These are phyloP conservation scores for Anisodus acutangulus DNA, from an alignment of 257 asterid species.

Conservation along the genomic window DNA sequence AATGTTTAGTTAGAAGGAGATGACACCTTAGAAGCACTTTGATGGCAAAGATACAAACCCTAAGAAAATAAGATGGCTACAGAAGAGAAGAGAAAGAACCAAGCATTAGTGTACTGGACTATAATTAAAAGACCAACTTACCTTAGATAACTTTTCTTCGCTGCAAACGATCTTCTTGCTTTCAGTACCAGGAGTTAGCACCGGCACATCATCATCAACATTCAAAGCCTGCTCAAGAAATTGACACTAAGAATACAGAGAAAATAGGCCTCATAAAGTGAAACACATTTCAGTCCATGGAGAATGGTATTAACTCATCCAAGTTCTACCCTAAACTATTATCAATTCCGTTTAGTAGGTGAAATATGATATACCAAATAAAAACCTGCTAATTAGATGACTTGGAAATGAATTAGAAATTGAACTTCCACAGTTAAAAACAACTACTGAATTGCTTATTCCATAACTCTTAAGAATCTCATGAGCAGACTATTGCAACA, in stretches of 20 bases:
- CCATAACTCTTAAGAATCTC: background rate
- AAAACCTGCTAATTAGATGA: background rate
- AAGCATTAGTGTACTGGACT: background rate
- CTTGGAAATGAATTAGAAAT: background rate
- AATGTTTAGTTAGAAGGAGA: too few species aligned
- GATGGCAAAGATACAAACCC: too few species aligned
- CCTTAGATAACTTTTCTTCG: constrained; percentile 1
- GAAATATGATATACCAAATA: too few species aligned
- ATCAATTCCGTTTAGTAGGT: background rate
- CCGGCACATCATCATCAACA: background rate
- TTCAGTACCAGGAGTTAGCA: background rate
- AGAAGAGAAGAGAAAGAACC: background rate
- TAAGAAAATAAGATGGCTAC: background rate
- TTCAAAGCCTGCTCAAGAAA: background rate
- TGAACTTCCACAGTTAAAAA: background rate
- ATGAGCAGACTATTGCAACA: background rate
- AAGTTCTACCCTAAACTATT: background rate
- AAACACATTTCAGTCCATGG: background rate
- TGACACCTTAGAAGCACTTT: too few species aligned
- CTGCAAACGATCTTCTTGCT: background rate
- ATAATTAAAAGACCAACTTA: background rate
- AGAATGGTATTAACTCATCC: background rate
- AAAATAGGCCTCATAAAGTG: background rate
- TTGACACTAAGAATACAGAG: background rate
- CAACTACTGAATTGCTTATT: background rate